phyloP scores from a whole-genome alignment of 345 rosid species.

The Lepidium sativum region DNA sequence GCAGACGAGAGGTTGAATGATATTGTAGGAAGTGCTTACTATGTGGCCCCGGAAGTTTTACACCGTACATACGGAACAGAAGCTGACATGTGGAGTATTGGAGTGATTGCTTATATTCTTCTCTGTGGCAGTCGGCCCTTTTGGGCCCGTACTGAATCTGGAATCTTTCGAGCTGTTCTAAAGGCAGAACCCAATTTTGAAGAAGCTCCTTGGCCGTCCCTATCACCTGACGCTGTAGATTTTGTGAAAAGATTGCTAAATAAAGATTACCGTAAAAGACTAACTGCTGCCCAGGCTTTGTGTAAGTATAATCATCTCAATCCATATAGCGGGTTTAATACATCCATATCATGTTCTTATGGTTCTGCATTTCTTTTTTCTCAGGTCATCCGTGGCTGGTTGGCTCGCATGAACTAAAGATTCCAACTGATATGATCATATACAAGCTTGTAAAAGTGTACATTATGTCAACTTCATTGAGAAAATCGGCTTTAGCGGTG shows the following conservation, averaged over 20 bases:
- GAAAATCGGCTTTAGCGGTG: conserved; percentile 69
- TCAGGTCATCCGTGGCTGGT: conserved; percentile 97
- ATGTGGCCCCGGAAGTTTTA: conserved; percentile 95
- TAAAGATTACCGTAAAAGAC: conserved; percentile 92
- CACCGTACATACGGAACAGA: conserved; percentile 94
- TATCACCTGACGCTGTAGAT: conserved; percentile 79
- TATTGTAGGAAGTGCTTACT: conserved; percentile 97
- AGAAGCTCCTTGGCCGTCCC: conserved; percentile 91
- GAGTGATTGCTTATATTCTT: conserved; percentile 92
- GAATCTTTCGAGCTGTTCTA: conserved; percentile 80
- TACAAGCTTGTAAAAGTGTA: conserved; percentile 71
- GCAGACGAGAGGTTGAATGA: conserved; percentile 96
- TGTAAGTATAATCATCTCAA: conserved; percentile 41
- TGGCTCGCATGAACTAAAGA: conserved; percentile 55
- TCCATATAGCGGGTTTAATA: neutral
- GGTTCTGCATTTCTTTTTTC: neutral
- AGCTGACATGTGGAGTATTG: conserved; percentile 99
- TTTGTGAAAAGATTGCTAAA: conserved; percentile 84
- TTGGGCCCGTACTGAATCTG: conserved; percentile 98
- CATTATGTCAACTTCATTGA: conserved; percentile 61
- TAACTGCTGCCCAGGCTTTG: conserved; percentile 92
- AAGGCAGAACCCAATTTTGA: conserved; percentile 93
- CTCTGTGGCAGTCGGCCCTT: conserved; percentile 95
- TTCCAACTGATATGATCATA: conserved; percentile 76
- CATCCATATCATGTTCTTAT: neutral